Conservation (phyloP, 768 basidiomycete genomes). For the Collybia nuda region DNA sequence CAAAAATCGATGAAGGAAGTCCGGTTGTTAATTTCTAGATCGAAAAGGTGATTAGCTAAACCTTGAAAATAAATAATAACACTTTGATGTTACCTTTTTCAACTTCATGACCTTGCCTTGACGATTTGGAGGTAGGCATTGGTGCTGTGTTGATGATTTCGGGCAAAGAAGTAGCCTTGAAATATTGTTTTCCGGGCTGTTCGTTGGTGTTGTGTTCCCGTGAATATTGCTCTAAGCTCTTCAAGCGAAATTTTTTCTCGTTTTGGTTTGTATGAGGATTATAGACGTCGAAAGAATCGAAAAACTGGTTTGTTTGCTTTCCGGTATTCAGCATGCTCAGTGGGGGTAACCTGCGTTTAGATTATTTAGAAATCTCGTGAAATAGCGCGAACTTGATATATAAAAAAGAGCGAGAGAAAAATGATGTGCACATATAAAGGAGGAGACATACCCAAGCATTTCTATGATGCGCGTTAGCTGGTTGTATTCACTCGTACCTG, state of each 20-base stretch:
- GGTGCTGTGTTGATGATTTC: constrained; percentile 97
- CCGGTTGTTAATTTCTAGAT: constrained; percentile 88
- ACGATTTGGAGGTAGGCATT: constrained; percentile 81
- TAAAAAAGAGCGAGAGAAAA: neutral
- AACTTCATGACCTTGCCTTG: constrained; percentile 75
- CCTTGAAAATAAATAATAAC: constrained; percentile 1
- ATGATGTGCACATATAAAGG: constrained; percentile 1
- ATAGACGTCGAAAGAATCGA: constrained; percentile 69
- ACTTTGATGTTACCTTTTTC: constrained; percentile 69
- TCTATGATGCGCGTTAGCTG: constrained; percentile 96
- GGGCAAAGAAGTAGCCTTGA: constrained; percentile 89
- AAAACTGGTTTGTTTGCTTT: constrained; percentile 94
- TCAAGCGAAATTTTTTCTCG: constrained; percentile 84
- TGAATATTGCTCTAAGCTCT: constrained; percentile 93
- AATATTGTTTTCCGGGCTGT: constrained; percentile 98
- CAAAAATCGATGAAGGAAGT: constrained; percentile 98
- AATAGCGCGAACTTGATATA: too few species aligned
- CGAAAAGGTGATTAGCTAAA: constrained; percentile 5
- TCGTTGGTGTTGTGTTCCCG: constrained; percentile 94
- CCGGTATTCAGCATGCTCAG: constrained; percentile 93
- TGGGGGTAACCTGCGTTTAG: constrained; percentile 72
- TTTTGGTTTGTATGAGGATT: constrained; percentile 67
- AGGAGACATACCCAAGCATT: constrained; percentile 85
- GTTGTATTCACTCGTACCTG: constrained; percentile 99
- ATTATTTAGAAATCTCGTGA: constrained; percentile 1